Evolutionary conservation across 2,329 filamentous ascomycete species (phyloP).

Genomic region (Alternaria infectoria): DNA sequence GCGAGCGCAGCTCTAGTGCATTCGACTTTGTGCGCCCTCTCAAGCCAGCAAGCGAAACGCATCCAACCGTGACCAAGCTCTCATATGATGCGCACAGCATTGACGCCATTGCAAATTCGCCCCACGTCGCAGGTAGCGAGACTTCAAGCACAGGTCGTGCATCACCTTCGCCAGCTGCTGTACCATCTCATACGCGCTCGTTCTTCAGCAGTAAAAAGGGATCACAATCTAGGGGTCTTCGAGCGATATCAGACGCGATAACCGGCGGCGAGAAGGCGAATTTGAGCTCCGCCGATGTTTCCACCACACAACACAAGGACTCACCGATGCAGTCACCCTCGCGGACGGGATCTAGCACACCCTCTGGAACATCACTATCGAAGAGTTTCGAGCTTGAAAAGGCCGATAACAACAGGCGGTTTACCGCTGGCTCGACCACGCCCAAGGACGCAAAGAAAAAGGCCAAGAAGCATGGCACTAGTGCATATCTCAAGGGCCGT

Average conservation of each 20-base stretch:
- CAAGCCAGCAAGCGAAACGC: conserved; percentile 49
- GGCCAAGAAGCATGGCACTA: conserved; percentile 92
- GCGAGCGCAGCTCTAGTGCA: conserved; percentile 57
- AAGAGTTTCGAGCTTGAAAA: conserved; percentile 83
- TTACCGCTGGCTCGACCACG: conserved; percentile 53
- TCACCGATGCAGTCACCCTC: conserved; percentile 67
- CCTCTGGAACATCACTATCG: conserved; percentile 62
- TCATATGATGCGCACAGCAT: conserved; percentile 59
- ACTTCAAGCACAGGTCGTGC: conserved; percentile 55
- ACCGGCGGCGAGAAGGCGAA: conserved; percentile 61
- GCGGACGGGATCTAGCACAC: conserved; percentile 76
- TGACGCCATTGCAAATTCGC: conserved; percentile 51
- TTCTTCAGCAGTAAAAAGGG: conserved; percentile 46
- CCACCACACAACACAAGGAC: conserved; percentile 57
- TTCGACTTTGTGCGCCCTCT: conserved; percentile 49
- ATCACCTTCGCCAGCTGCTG: conserved; percentile 51
- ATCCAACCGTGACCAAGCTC: conserved; percentile 64
- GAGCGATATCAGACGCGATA: conserved; percentile 80
- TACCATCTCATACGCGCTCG: conserved; percentile 38
- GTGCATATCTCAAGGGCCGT: conserved; percentile 87
- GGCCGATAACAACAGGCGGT: conserved; percentile 54
- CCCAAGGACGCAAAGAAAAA: conserved; percentile 45
- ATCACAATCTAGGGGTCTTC: conserved; percentile 69
- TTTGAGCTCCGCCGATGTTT: conserved; percentile 49
- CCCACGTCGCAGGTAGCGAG: conserved; percentile 54